These are phyloP conservation scores for Beverwykella pulmonaria DNA, from an alignment of 495 filamentous ascomycete genomes.

Conservation along the genomic window DNA sequence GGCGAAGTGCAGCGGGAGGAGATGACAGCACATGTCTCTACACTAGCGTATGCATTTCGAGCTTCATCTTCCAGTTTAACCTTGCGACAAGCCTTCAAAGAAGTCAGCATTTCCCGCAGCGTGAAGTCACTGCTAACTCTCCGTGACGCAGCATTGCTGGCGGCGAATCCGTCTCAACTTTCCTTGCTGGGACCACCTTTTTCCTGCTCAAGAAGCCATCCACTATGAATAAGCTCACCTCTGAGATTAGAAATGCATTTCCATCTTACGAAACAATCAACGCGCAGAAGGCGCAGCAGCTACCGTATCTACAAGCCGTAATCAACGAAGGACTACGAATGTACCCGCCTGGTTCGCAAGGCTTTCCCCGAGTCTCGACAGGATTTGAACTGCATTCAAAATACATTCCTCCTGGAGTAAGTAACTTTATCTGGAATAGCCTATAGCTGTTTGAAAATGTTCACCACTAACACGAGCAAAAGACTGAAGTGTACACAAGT, in stretches of 20 bases:
- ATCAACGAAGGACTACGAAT: slow-evolving; percentile 40
- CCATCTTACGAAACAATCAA: no score
- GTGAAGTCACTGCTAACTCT: slow-evolving; percentile 8
- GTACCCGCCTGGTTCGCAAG: slow-evolving; percentile 33
- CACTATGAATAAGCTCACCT: no score
- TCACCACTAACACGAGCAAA: background rate
- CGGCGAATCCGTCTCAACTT: slow-evolving; percentile 38
- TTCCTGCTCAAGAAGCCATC: no score
- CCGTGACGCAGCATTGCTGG: slow-evolving; percentile 39
- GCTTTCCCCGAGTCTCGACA: background rate
- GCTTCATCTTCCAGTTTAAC: no score
- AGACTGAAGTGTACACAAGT: slow-evolving; percentile 9
- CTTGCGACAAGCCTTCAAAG: no score
- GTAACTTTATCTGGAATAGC: background rate
- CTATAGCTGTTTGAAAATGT: background rate
- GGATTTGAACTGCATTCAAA: background rate
- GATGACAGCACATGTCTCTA: slow-evolving; percentile 16
- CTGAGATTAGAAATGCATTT: no score
- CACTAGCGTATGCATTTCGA: slow-evolving; percentile 1
- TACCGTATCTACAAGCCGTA: slow-evolving; percentile 41
- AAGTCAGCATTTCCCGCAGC: no score
- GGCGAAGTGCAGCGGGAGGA: slow-evolving; percentile 12
- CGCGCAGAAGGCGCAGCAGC: no score
- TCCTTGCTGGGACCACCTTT: slow-evolving; percentile 31
- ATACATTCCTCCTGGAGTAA: background rate